These are phyloP conservation scores for Isoetes taiwanensis DNA, from an alignment of 75 land plant species.

Conservation along the genomic window DNA sequence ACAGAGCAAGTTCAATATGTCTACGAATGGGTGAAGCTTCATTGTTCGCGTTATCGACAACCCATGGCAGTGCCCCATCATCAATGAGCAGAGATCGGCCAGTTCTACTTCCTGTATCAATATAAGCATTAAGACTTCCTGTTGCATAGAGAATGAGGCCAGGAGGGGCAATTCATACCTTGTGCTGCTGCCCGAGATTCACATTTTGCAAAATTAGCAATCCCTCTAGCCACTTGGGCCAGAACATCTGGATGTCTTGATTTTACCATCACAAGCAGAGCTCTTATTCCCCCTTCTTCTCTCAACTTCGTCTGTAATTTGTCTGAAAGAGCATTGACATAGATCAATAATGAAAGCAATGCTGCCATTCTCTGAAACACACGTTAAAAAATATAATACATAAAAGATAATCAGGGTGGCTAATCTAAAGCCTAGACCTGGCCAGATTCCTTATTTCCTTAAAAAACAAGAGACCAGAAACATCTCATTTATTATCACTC, in stretches of 20 bases:
- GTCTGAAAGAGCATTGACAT: conserved; percentile 15
- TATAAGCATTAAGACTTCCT: not conserved
- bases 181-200: not conserved
- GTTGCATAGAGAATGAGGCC: not conserved
- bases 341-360: not conserved
- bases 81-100: conserved; percentile 62
- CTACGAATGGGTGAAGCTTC: conserved; percentile 56
- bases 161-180: not conserved
- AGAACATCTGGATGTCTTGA: not conserved
- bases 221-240: conserved; percentile 1
- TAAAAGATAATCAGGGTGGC: not conserved
- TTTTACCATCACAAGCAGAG: not conserved
- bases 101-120: conserved; percentile 31
- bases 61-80: conserved; percentile 77
- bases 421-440: not conserved
- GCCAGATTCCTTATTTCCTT: not conserved
- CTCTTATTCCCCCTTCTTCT: conserved; percentile 19
- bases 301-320: conserved; percentile 41
- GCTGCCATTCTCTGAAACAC: not conserved
- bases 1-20: conserved; percentile 76
- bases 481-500: not conserved
- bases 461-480: not conserved
- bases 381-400: not conserved
- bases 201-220: not conserved
- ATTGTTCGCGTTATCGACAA: conserved; percentile 68